phyloP scores from a whole-genome alignment of 768 basidiomycete species.

The Lentinula guzmanii region DNA sequence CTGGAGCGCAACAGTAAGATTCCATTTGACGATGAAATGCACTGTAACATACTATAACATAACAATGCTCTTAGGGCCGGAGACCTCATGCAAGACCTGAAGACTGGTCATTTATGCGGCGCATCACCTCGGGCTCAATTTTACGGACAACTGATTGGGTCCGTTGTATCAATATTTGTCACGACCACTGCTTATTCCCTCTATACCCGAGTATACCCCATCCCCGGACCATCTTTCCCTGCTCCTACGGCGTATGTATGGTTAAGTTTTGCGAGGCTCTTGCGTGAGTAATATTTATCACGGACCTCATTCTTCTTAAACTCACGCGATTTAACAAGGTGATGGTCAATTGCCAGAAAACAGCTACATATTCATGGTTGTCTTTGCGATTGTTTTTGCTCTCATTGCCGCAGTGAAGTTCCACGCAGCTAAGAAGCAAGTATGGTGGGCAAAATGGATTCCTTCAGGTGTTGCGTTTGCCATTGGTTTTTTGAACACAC shows the following conservation, averaged over 20 bases:
- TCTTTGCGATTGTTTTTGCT: conserved; percentile 69
- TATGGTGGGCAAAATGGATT: conserved; percentile 67
- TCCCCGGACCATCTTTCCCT: conserved; percentile 93
- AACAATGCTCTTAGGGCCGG: conserved; percentile 57
- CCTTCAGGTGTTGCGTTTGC: conserved; percentile 94
- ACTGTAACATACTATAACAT: background rate
- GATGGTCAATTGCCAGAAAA: conserved; percentile 80
- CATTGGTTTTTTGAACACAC: conserved; percentile 93
- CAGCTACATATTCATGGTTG: conserved; percentile 70
- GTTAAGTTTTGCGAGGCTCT: conserved; percentile 69
- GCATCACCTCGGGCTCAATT: conserved; percentile 94
- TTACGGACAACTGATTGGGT: conserved; percentile 89
- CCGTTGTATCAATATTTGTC: conserved; percentile 80
- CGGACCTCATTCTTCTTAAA: background rate
- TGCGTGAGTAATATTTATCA: conserved; percentile 44
- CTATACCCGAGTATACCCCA: conserved; percentile 81
- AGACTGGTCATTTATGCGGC: conserved; percentile 89
- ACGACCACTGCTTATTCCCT: conserved; percentile 84
- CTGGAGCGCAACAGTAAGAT: conserved; percentile 84
- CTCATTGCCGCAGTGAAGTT: conserved; percentile 63
- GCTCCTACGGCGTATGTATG: conserved; percentile 96
- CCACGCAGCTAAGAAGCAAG: conserved; percentile 40
- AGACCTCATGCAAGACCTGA: conserved; percentile 97
- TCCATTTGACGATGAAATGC: background rate
- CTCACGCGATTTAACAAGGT: conserved; percentile 40